phyloP scores from a whole-genome alignment of 805 yeast species.

The Candida insectalens region DNA sequence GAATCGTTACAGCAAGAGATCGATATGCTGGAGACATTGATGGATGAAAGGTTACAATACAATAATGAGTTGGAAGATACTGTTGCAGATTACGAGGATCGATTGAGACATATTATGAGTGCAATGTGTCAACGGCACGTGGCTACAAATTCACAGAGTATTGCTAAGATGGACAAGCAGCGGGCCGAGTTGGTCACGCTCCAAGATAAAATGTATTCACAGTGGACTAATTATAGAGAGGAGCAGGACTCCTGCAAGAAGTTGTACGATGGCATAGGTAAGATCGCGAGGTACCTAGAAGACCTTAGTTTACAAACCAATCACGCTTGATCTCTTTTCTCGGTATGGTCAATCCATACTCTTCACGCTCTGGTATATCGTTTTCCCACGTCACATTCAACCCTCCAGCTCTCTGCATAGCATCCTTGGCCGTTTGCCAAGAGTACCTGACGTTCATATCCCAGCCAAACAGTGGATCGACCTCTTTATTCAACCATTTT shows the following conservation, averaged over 20 bases:
- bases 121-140: constrained; percentile 7
- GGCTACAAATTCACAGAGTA: constrained; percentile 7
- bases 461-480: constrained; percentile 85
- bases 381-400: constrained; percentile 53
- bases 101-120: constrained; percentile 8
- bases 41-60: constrained; percentile 10
- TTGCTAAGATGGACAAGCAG: constrained; percentile 8
- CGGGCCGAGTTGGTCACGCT: constrained; percentile 7
- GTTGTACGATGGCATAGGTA: constrained; percentile 9
- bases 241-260: constrained; percentile 10
- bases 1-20: constrained; percentile 10
- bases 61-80: constrained; percentile 12
- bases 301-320: constrained; percentile 10
- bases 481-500: constrained; percentile 55
- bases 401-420: constrained; percentile 44
- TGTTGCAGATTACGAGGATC: constrained; percentile 11
- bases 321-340: constrained; percentile 7
- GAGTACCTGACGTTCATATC: constrained; percentile 63
- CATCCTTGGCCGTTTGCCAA: constrained; percentile 88
- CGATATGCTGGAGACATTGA: constrained; percentile 5
- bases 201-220: constrained; percentile 10
- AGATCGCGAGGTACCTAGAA: constrained; percentile 5
- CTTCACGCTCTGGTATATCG: constrained; percentile 26
- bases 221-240: constrained; percentile 11
- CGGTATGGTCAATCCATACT: constrained; percentile 12